These are phyloP conservation scores for Geotrichum restrictum DNA, from an alignment of 1,139 yeast species.

Conservation along the genomic window DNA sequence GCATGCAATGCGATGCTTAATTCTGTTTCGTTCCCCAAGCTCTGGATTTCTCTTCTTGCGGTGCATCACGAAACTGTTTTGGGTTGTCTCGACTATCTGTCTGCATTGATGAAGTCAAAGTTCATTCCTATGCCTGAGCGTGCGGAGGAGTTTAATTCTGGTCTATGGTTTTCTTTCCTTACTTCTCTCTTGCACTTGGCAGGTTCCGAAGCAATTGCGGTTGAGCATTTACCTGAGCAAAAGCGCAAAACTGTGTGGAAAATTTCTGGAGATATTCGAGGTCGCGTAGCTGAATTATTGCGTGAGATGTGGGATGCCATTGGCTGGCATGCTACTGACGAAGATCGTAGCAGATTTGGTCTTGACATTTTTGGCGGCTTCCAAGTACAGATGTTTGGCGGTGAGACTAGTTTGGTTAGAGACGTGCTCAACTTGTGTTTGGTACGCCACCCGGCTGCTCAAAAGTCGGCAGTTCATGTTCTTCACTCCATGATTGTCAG, in stretches of 20 bases:
- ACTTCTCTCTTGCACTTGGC: conserved; percentile 58
- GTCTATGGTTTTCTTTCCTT: conserved; percentile 51
- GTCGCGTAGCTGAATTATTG: conserved; percentile 54
- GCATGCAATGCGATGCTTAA: conserved; percentile 41
- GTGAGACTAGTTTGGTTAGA: conserved; percentile 57
- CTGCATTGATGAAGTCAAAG: conserved; percentile 30
- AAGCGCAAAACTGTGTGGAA: conserved; percentile 68
- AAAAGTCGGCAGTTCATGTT: conserved; percentile 60
- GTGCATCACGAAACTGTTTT: conserved; percentile 52
- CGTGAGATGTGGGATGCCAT: conserved; percentile 68
- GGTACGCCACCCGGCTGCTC: conserved; percentile 63
- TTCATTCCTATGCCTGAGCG: conserved; percentile 56
- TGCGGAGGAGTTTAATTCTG: conserved; percentile 55
- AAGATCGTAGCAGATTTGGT: conserved; percentile 59
- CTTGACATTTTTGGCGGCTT: conserved; percentile 63
- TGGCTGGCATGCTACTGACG: conserved; percentile 64
- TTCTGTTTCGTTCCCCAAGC: conserved; percentile 42
- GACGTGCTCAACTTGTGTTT: conserved; percentile 66
- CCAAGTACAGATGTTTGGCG: conserved; percentile 63
- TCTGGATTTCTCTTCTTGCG: conserved; percentile 38
- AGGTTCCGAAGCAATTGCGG: conserved; percentile 38
- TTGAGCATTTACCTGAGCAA: conserved; percentile 49
- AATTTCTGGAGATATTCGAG: conserved; percentile 63
- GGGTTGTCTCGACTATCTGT: conserved; percentile 58
- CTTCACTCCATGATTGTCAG: conserved; percentile 69